These are phyloP conservation scores for Cercospora nicotianae DNA, from an alignment of 2,329 filamentous ascomycete genomes.

Conservation along the genomic window DNA sequence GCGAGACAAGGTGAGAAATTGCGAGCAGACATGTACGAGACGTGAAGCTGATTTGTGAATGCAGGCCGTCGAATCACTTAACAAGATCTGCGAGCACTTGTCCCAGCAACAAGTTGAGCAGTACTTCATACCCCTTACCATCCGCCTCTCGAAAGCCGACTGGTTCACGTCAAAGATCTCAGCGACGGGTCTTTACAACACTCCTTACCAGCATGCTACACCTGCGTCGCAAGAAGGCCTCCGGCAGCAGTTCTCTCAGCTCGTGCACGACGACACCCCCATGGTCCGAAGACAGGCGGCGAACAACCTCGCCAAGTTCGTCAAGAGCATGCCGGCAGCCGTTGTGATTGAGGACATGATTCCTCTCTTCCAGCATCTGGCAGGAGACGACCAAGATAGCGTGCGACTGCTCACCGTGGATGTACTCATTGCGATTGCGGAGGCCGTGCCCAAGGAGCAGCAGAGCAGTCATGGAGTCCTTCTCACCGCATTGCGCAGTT, in stretches of 20 bases:
- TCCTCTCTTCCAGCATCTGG: slow-evolving; percentile 94
- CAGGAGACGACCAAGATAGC: slow-evolving; percentile 95
- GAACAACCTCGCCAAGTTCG: slow-evolving; percentile 94
- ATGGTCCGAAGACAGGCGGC: slow-evolving; percentile 98
- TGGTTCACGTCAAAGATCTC: slow-evolving; percentile 99
- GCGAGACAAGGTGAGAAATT: slow-evolving; percentile 76
- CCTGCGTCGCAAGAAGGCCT: slow-evolving; percentile 86
- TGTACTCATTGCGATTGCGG: slow-evolving; percentile 91
- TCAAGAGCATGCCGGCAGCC: slow-evolving; percentile 90
- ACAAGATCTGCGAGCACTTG: slow-evolving; percentile 96
- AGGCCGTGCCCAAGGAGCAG: slow-evolving; percentile 96
- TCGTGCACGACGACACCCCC: slow-evolving; percentile 97
- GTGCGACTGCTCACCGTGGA: slow-evolving; percentile 94
- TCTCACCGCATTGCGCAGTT: slow-evolving; percentile 80
- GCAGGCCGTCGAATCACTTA: slow-evolving; percentile 95
- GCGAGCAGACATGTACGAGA: slow-evolving; percentile 33
- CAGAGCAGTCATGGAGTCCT: slow-evolving; percentile 94
- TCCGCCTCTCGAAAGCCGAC: slow-evolving; percentile 96
- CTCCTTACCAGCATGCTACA: slow-evolving; percentile 88
- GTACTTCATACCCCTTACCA: slow-evolving; percentile 91
- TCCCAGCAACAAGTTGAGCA: slow-evolving; percentile 93
- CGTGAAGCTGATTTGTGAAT: slow-evolving; percentile 34
- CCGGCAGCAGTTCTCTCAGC: slow-evolving; percentile 83
- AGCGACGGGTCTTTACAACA: slow-evolving; percentile 90
- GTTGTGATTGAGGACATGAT: slow-evolving; percentile 99